Evolutionary conservation across 1,284 basidiomycete genomes (phyloP).

Genomic region (Moniliophthora roreri): DNA sequence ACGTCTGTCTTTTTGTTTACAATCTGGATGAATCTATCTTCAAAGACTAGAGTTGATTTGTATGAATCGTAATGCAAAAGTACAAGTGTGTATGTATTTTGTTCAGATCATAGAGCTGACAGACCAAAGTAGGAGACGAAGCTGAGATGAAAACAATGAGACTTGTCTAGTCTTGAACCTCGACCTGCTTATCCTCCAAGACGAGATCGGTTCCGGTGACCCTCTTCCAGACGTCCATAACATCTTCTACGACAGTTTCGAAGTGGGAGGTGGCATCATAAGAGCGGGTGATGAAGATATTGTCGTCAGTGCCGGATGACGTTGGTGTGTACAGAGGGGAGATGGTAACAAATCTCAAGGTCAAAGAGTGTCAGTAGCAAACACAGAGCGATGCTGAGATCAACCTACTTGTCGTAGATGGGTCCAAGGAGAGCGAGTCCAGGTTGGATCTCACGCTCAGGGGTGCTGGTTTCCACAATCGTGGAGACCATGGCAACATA

Average conservation of each 20-base stretch:
- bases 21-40: not conserved
- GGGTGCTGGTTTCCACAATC: constrained; percentile 93
- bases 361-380: constrained; percentile 10
- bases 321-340: constrained; percentile 90
- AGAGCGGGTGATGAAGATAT: constrained; percentile 95
- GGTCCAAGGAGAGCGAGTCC: constrained; percentile 92
- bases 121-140: constrained; percentile 13
- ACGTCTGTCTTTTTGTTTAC: too few species aligned
- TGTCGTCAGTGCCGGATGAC: constrained; percentile 76
- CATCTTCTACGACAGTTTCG: constrained; percentile 96
- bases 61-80: not conserved
- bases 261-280: constrained; percentile 99
- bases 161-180: constrained; percentile 52
- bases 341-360: constrained; percentile 85
- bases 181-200: constrained; percentile 81
- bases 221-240: constrained; percentile 90
- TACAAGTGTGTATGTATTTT: not conserved
- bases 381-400: constrained; percentile 1
- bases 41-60: not conserved
- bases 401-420: constrained; percentile 89
- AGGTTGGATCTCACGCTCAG: constrained; percentile 90
- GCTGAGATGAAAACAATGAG: constrained; percentile 13
- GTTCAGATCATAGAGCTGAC: constrained; percentile 14
- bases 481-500: constrained; percentile 98
- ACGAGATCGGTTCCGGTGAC: constrained; percentile 75